Percentiles rank a stretch among this genome's conserved stretches.
Evolutionary conservation across 495 filamentous ascomycete genomes (phyloP).

Genomic region (Extremus antarcticus): DNA sequence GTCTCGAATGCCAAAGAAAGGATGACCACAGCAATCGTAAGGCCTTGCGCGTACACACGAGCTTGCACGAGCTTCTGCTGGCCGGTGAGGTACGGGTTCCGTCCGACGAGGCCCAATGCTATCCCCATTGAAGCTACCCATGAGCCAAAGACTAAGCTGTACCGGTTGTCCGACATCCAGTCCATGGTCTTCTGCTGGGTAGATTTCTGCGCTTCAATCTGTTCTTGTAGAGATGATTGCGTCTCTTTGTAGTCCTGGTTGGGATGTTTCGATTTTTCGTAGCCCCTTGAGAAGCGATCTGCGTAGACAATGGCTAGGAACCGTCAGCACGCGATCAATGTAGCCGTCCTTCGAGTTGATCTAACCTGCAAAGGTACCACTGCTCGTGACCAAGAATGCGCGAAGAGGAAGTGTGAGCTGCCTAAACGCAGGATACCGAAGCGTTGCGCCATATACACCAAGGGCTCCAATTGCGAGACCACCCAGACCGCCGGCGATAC

Average conservation of each 20-base stretch:
- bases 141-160: constrained; percentile 71
- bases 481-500: constrained; percentile 52
- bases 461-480: constrained; percentile 52
- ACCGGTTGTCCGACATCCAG: constrained; percentile 69
- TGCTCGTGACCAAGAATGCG: constrained; percentile 75
- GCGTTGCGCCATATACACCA: constrained; percentile 50
- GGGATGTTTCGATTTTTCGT: constrained; percentile 59
- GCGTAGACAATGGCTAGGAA: constrained; percentile 61
- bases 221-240: constrained; percentile 38
- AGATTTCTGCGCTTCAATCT: constrained; percentile 42
- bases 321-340: neutral
- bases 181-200: constrained; percentile 43
- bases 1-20: constrained; percentile 86
- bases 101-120: constrained; percentile 63
- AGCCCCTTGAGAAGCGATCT: constrained; percentile 64
- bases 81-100: constrained; percentile 63
- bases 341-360: neutral
- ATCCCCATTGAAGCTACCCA: constrained; percentile 79
- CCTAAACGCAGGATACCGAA: constrained; percentile 62
- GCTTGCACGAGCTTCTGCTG: constrained; percentile 95
- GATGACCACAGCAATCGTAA: constrained; percentile 80
- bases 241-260: constrained; percentile 56
- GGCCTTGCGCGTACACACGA: constrained; percentile 91
- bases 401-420: constrained; percentile 77
- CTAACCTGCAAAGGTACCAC: constrained; percentile 67